Percentiles rank a stretch among this genome's conserved stretches.
Conservation (phyloP, 2,329 filamentous ascomycete genomes). For the Chrysosporium keratinophilum region DNA sequence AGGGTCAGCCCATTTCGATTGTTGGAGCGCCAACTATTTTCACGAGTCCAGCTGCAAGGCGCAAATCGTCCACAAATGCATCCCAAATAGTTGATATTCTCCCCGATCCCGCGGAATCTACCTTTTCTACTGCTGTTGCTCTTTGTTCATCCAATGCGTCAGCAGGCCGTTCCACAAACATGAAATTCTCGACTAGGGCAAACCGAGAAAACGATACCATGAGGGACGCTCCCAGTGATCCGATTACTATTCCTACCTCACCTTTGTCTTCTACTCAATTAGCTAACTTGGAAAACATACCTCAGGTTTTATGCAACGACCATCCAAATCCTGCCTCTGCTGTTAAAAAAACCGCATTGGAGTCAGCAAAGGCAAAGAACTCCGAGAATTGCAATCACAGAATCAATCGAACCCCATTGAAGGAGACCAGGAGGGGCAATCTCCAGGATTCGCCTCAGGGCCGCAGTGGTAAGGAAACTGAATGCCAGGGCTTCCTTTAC, state of each 20-base stretch:
- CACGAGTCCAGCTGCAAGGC: neutral
- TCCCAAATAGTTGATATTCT: neutral
- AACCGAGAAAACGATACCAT: neutral
- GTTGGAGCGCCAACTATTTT: neutral
- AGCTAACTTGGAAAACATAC: constrained; percentile 1
- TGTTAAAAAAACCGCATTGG: neutral
- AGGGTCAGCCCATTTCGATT: neutral
- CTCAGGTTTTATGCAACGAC: neutral
- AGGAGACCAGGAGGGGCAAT: neutral
- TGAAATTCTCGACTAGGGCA: neutral
- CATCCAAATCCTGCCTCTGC: neutral
- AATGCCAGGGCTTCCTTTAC: neutral
- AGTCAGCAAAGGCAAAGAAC: neutral
- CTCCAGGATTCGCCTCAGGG: neutral
- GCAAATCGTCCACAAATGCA: neutral
- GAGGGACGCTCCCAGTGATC: neutral
- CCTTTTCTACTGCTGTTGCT: neutral
- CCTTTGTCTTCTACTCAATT: neutral
- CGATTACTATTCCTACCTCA: neutral
- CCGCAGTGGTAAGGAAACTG: neutral
- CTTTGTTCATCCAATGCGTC: neutral
- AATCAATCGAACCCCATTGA: neutral
- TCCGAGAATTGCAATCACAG: neutral
- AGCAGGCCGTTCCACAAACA: neutral
- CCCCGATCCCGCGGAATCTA: neutral